phyloP scores from a whole-genome alignment of 805 yeast species.

The Ogataea chonburiensis region DNA sequence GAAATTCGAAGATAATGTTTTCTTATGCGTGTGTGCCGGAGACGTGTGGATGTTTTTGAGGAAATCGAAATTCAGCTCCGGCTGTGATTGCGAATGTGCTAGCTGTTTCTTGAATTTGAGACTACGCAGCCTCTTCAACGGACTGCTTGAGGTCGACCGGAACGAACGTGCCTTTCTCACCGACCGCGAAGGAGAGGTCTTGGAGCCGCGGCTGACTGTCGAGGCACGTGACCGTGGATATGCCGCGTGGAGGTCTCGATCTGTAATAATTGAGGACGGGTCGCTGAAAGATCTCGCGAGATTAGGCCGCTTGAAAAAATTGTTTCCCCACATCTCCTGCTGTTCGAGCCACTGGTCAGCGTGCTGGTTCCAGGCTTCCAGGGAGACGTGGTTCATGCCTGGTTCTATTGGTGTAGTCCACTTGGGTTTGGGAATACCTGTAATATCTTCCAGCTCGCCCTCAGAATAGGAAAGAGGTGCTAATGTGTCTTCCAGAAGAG shows the following conservation, averaged over 20 bases:
- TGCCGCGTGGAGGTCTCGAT: constrained; percentile 2
- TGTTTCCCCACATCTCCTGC: constrained; percentile 17
- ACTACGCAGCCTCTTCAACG: constrained; percentile 28
- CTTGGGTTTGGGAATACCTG: constrained; percentile 25
- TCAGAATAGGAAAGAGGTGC: constrained; percentile 4
- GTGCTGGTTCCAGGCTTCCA: constrained; percentile 32
- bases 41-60: constrained; percentile 29
- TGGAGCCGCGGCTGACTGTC: constrained; percentile 10
- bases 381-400: constrained; percentile 25
- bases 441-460: constrained; percentile 16
- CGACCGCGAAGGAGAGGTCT: constrained; percentile 4
- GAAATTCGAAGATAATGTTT: constrained; percentile 19
- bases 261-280: constrained; percentile 20
- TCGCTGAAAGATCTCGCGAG: constrained; percentile 23
- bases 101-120: constrained; percentile 22
- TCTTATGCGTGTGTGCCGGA: constrained; percentile 21
- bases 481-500: constrained; percentile 5
- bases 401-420: constrained; percentile 19
- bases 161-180: constrained; percentile 8
- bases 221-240: constrained; percentile 14
- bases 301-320: constrained; percentile 9
- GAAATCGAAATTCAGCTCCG: constrained; percentile 30
- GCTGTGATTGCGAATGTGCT: constrained; percentile 21
- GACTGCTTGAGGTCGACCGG: constrained; percentile 26
- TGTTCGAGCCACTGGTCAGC: constrained; percentile 23